These are phyloP conservation scores for Chaetomium sp. DNA, from an alignment of 2,329 filamentous ascomycete species.

Conservation along the genomic window DNA sequence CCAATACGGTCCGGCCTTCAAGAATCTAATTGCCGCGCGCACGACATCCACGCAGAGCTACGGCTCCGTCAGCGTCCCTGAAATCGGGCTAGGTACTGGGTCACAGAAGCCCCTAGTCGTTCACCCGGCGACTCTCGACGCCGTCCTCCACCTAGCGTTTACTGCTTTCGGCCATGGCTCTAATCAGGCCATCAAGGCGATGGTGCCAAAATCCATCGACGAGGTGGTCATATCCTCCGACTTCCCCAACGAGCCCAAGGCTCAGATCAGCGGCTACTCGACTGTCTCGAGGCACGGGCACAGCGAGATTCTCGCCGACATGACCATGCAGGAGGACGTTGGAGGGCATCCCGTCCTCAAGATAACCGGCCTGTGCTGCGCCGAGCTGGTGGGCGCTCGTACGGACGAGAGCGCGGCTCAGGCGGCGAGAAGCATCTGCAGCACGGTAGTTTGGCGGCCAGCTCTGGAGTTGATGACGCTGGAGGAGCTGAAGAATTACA, in stretches of 20 bases:
- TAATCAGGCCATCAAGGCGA: background rate
- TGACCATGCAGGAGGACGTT: constrained; percentile 3
- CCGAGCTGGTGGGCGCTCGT: background rate
- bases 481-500: background rate
- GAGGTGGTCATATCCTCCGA: background rate
- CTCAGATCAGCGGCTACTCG: background rate
- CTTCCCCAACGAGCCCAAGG: background rate
- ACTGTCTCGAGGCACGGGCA: background rate
- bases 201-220: constrained; percentile 5
- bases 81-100: background rate
- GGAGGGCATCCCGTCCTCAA: background rate
- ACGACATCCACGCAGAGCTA: background rate
- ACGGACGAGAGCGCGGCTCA: background rate
- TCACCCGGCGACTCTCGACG: background rate
- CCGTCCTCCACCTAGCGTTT: background rate
- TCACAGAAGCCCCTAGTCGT: background rate
- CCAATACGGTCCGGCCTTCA: background rate
- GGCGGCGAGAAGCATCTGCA: background rate
- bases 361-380: background rate
- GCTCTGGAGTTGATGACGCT: background rate
- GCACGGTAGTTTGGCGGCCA: constrained; percentile 3
- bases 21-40: background rate
- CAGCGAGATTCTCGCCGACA: background rate
- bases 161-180: background rate
- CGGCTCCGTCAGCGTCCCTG: background rate